Evolutionary conservation across 352 stramenopile genomes (phyloP).

Genomic region (Phytophthora aleatoria): DNA sequence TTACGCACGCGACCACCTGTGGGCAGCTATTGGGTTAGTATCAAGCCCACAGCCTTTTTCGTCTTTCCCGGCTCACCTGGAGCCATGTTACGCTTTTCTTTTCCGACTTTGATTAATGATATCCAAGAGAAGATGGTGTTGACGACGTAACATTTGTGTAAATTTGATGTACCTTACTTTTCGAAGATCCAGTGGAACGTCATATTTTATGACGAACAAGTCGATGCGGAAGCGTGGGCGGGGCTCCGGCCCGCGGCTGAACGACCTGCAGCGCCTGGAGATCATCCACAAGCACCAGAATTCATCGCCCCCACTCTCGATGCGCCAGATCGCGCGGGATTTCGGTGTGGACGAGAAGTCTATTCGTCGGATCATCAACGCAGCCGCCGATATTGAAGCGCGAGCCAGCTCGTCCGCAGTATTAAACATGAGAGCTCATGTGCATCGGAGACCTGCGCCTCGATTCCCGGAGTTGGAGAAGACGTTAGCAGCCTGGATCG

Average conservation of each 20-base stretch:
- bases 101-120: conserved; percentile 6
- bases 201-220: background rate
- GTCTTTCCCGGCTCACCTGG: conserved; percentile 5
- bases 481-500: conserved; percentile 28
- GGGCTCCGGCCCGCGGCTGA: conserved; percentile 31
- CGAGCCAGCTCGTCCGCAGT: conserved; percentile 10
- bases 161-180: background rate
- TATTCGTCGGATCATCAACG: conserved; percentile 27
- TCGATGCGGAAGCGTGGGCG: conserved; percentile 20
- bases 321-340: conserved; percentile 33
- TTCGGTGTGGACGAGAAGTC: conserved; percentile 38
- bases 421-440: conserved; percentile 14
- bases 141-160: conserved; percentile 4
- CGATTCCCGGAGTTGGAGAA: conserved; percentile 37
- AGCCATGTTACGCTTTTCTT: conserved; percentile 10
- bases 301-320: conserved; percentile 1
- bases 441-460: conserved; percentile 17
- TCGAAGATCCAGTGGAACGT: no score
- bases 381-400: conserved; percentile 22
- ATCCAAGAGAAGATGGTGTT: conserved; percentile 10
- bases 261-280: conserved; percentile 38
- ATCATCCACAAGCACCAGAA: conserved; percentile 29
- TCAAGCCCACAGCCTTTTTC: background rate
- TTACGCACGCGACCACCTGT: conserved; percentile 79
- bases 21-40: conserved; percentile 3